Conservation (phyloP, 345 rosid species). For the Excoecaria agallocha region DNA sequence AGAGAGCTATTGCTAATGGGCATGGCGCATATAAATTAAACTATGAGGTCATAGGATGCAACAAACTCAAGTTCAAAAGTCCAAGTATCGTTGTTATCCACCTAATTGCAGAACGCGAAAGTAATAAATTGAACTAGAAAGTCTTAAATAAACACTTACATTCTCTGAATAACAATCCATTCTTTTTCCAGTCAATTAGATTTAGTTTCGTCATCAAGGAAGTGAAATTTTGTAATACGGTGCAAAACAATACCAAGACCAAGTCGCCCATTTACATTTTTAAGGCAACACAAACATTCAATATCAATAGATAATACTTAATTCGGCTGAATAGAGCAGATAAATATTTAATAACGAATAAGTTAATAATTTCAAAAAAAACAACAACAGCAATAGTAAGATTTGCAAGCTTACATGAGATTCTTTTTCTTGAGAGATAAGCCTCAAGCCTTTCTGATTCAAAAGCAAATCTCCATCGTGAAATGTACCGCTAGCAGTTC, state of each 20-base stretch:
- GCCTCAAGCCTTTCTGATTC: constrained; percentile 78
- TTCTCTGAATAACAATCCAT: not conserved
- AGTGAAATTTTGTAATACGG: not conserved
- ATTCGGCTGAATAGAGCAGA: not conserved
- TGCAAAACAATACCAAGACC: not conserved
- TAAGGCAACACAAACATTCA: not conserved
- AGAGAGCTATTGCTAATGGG: not conserved
- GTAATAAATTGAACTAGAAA: too few relatives aligned
- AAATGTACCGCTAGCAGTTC: constrained; percentile 95
- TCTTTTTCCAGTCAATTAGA: not conserved
- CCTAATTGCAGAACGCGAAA: too few relatives aligned
- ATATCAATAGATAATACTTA: not conserved
- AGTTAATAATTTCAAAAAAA: not conserved
- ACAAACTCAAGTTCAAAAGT: not conserved
- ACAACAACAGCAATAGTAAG: not conserved
- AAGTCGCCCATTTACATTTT: not conserved
- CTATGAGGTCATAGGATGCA: not conserved
- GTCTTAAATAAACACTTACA: too few relatives aligned
- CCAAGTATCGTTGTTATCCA: too few relatives aligned
- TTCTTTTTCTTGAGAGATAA: constrained; percentile 65
- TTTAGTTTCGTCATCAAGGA: not conserved
- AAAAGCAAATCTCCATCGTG: constrained; percentile 87
- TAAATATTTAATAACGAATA: not conserved
- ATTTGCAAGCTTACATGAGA: constrained; percentile 40
- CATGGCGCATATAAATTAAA: not conserved